Percentiles rank a stretch among this genome's conserved stretches.
These are phyloP conservation scores for Piper longum DNA, from an alignment of 164 flowering plant species.

Conservation along the genomic window DNA sequence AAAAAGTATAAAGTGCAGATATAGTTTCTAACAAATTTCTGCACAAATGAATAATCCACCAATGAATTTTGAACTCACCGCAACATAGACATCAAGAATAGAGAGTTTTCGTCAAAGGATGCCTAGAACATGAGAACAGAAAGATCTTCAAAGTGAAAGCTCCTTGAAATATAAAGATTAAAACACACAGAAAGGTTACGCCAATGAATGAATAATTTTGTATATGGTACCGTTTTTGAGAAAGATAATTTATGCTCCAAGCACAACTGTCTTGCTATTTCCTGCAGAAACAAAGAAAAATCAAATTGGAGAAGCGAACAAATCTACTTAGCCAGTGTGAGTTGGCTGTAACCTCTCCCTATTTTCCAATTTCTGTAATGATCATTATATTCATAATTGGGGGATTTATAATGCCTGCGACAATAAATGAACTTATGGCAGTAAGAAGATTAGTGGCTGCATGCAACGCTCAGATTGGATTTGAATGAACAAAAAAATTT, in stretches of 20 bases:
- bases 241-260: constrained; percentile 66
- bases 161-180: constrained; percentile 4
- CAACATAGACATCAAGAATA: constrained; percentile 73
- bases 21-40: neutral
- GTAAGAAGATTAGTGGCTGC: too few species aligned
- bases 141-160: constrained; percentile 2
- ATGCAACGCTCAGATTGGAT: too few species aligned
- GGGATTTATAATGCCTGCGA: neutral
- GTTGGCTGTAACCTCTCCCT: neutral
- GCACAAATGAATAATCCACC: neutral
- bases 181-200: neutral
- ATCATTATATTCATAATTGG: too few species aligned
- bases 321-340: neutral
- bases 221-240: constrained; percentile 65
- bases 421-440: too few species aligned
- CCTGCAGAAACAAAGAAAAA: constrained; percentile 31
- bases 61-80: constrained; percentile 31
- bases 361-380: neutral
- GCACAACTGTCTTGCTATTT: constrained; percentile 85
- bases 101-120: constrained; percentile 88
- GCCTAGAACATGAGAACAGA: constrained; percentile 36
- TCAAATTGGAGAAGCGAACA: neutral
- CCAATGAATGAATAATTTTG: constrained; percentile 3
- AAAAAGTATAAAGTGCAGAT: constrained; percentile 1
- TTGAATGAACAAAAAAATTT: too few species aligned